Evolutionary conservation across 2,329 filamentous ascomycete species (phyloP), one percentile per base, ranked within the genome.

Genomic region (Botrytis hyacinthi): DNA sequence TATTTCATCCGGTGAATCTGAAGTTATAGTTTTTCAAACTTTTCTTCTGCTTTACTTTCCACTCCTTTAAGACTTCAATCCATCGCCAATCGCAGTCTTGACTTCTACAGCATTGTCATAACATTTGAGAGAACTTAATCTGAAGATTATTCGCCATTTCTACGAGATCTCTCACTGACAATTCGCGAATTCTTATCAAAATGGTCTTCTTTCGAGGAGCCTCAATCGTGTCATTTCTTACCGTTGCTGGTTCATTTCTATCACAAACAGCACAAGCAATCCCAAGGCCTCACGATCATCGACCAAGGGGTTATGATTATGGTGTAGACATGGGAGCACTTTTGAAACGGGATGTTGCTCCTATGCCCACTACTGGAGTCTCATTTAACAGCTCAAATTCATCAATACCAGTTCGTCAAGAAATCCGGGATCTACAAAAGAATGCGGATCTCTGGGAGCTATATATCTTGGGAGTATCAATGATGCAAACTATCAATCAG

Each of bases 391-490:
- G 76, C 16, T 69, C 74, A 9, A 76, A 74, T 71, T 77, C 75
- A 29, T 76, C 78, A 4, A 29, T 73, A 8, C 77, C 78, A 35
- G 62, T 77, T 26, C 74, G 79, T 32, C 71, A 74, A 8, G 79
- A 80, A 40, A 74, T 80, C 44, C 73, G 77, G 40, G 76, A 77
- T 7, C 57, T 80, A 26, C 72, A 79, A 69, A 75, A 77, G 37
- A 75, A 80, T 70, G 32, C 48, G 10, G 73, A 74, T 12, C 75
- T 73, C 44, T 80, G 79, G 79, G 77, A 76, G 6, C 72, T 80
- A 16, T 80, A 78, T 70, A 75, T 80, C 29, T 71, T 80, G 54
- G 79, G 76, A 16, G n/a, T 79, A 79, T 70, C 78, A 78, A 74
- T 76, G 77, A 67, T 72, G 70, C 70, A 72, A 54, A 72, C 46